Percentiles rank a stretch among this genome's conserved stretches.
Evolutionary conservation across 495 filamentous ascomycete genomes (phyloP).

Genomic region (Penicillium cataractarum): DNA sequence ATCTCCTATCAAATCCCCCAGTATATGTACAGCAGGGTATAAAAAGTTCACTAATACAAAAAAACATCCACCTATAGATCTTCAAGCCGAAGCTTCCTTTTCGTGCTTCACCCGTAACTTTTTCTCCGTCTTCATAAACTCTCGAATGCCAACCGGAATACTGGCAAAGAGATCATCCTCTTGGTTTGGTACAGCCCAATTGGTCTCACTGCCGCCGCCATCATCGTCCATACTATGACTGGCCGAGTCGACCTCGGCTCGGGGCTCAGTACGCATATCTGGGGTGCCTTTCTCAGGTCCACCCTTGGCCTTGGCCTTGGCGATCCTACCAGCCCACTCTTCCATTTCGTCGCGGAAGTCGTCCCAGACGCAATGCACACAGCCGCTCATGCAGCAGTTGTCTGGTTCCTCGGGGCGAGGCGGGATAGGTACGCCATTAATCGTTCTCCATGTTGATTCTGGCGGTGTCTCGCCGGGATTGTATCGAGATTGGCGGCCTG

Average conservation of each 20-base stretch:
- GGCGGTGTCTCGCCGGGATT: slow-evolving; percentile 51
- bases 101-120: slow-evolving; percentile 75
- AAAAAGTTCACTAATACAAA: not conserved
- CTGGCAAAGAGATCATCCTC: slow-evolving; percentile 68
- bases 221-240: slow-evolving; percentile 77
- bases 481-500: slow-evolving; percentile 64
- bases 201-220: slow-evolving; percentile 71
- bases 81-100: slow-evolving; percentile 32
- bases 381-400: slow-evolving; percentile 99
- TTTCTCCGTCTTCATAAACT: slow-evolving; percentile 98
- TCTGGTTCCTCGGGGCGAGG: slow-evolving; percentile 88
- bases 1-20: not conserved
- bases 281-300: slow-evolving; percentile 28
- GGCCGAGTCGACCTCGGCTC: slow-evolving; percentile 43
- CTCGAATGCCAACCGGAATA: slow-evolving; percentile 89
- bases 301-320: slow-evolving; percentile 54
- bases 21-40: slow-evolving; percentile 19
- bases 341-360: slow-evolving; percentile 87
- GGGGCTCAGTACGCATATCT: slow-evolving; percentile 39
- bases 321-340: slow-evolving; percentile 69
- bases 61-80: not conserved
- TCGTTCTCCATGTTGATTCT: slow-evolving; percentile 51
- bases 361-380: slow-evolving; percentile 98
- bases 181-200: slow-evolving; percentile 55
- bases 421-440: slow-evolving; percentile 82